Base-by-base conservation (phyloP, 352 stramenopile species). In the Phytophthora parvispora region DNA sequence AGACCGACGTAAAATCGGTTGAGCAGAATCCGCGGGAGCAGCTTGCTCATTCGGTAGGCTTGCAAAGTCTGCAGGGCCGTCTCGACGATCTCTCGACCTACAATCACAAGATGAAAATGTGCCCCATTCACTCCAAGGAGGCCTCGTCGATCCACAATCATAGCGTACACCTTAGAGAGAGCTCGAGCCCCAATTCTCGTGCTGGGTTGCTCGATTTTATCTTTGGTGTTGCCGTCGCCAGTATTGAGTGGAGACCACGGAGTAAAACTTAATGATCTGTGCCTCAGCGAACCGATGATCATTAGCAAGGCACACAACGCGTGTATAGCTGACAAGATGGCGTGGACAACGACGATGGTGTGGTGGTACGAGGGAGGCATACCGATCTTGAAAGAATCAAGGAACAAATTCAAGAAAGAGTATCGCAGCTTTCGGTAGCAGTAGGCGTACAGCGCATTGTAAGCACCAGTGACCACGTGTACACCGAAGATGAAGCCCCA, bases 1-100 rank as follows among this genome's bases (percentile, higher is more conserved):
- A 83, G 27, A 8, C 58, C 20, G 1, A 73, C 72, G 29, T 72
- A 76, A n/a, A 81, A 67, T 1, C 59, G 50, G n/a, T 84, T 78
- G n/a, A 84, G 67, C 20, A 69, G 62, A 1, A 56, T 36, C n/a
- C 61, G 36, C 18, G 70, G 54, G 1, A 78, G 51, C 10, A 72
- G 36, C n/a, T n/a, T 18, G 28, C 70, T 78, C 70, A 75, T 78
- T 3, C 57, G 45, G 24, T 78, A 78, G 1, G 71, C 66, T 55
- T 75, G 71, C 6, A 67, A 4, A 15, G 51, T 56, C 27, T 78
- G 71, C 20, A 78, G 18, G 0, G 48, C 48, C 0, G 71, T 73
- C 25, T 78, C 71, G 15, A 66, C 8, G 10, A 75, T 16, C 48
- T 75, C 67, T 1, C 71, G 71, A n/a, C n/a, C n/a, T n/a, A n/a